Conservation (phyloP, 2,329 filamentous ascomycete species). For the Botryotinia globosa region DNA sequence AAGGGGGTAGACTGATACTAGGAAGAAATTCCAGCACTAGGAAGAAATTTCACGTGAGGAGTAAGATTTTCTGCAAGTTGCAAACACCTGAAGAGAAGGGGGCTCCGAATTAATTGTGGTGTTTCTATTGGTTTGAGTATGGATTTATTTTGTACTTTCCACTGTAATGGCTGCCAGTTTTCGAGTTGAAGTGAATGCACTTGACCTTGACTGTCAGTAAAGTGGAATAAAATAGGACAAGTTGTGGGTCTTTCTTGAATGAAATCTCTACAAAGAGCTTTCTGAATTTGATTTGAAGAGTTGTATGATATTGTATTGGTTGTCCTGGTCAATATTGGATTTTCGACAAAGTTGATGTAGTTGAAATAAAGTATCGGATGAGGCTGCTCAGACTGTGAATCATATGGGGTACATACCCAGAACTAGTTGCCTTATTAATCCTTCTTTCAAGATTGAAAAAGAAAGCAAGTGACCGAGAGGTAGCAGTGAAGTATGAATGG, state of each 20-base stretch:
- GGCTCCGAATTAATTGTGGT: not conserved
- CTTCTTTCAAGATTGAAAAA: not conserved
- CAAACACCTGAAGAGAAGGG: not conserved
- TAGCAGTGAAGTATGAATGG: not conserved
- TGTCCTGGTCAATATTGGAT: not conserved
- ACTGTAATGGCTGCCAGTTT: not conserved
- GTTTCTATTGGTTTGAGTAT: not conserved
- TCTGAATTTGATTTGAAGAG: not conserved
- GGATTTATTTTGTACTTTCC: not conserved
- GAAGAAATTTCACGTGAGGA: not conserved
- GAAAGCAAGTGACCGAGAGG: not conserved
- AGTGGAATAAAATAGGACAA: not conserved
- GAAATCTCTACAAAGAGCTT: not conserved
- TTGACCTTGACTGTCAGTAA: not conserved
- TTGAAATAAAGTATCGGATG: not conserved
- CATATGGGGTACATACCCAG: not conserved
- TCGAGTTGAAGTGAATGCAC: not conserved
- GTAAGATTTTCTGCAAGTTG: not conserved
- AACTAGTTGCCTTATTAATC: not conserved
- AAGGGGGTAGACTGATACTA: not conserved
- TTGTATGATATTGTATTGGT: not conserved
- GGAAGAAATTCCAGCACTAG: not conserved
- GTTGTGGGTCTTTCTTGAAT: not conserved
- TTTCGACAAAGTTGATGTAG: not conserved
- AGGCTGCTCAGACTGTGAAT: not conserved